A percentile compares a stretch with the other conserved stretches of the same genome.
Conservation (phyloP, 2,329 filamentous ascomycete genomes). For the Xylaria polymorpha region DNA sequence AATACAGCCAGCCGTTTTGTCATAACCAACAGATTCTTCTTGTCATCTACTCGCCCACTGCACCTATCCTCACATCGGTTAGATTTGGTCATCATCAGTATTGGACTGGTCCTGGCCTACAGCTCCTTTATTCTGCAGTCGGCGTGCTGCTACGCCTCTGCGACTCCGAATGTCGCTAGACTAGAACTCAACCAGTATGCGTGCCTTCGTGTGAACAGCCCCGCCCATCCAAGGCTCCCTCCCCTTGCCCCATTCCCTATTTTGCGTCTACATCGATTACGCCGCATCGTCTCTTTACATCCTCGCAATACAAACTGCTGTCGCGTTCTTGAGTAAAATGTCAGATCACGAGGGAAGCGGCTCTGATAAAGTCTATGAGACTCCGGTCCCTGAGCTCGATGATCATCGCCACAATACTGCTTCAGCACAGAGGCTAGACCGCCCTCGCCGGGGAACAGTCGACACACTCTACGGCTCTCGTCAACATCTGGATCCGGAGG, state of each 20-base stretch:
- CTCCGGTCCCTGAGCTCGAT: slow-evolving; percentile 83
- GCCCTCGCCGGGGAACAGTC: slow-evolving; percentile 76
- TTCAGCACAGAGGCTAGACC: slow-evolving; percentile 69
- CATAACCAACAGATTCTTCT: slow-evolving; percentile 35
- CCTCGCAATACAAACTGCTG: slow-evolving; percentile 3
- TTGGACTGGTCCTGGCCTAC: slow-evolving; percentile 37
- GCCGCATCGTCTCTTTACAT: slow-evolving; percentile 3
- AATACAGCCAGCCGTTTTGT: slow-evolving; percentile 49
- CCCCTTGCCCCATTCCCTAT: slow-evolving; percentile 26
- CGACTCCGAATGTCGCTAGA: slow-evolving; percentile 46
- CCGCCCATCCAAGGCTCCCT: slow-evolving; percentile 50
- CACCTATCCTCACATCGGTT: slow-evolving; percentile 28
- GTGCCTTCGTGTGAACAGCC: slow-evolving; percentile 49
- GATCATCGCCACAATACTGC: slow-evolving; percentile 81
- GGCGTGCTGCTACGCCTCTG: slow-evolving; percentile 55
- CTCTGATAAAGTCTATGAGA: slow-evolving; percentile 73
- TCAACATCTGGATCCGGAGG: slow-evolving; percentile 55
- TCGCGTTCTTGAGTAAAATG: slow-evolving; percentile 67
- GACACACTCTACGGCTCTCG: slow-evolving; percentile 73
- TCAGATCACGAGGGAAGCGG: slow-evolving; percentile 71
- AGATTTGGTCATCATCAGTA: slow-evolving; percentile 10
- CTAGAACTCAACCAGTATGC: slow-evolving; percentile 49
- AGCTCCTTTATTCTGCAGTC: slow-evolving; percentile 46
- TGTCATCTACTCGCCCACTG: slow-evolving; percentile 2
- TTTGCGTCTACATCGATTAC: slow-evolving; percentile 17